phyloP scores from a whole-genome alignment of 139 green algal species.

The Volvox reticuliferus region DNA sequence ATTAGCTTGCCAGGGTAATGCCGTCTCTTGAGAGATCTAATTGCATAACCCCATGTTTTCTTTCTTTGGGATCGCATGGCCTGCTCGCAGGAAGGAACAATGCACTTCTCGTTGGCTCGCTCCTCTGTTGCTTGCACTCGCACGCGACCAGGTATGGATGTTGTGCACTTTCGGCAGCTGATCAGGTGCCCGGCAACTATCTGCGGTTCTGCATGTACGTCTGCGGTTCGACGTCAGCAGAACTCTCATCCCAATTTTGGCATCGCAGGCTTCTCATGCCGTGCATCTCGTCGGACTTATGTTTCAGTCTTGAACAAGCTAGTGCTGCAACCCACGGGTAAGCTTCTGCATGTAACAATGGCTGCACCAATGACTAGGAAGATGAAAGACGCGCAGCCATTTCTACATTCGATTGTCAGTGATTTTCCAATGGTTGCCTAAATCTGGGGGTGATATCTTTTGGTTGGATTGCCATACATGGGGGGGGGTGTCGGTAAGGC shows the following conservation, averaged over 20 bases:
- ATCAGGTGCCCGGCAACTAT: too few species aligned
- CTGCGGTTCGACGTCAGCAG: background rate
- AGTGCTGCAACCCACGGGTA: constrained; percentile 23
- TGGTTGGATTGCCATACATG: too few species aligned
- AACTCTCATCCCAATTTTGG: background rate
- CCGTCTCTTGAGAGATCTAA: too few species aligned
- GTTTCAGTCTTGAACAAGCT: constrained; percentile 27
- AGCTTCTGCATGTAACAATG: background rate
- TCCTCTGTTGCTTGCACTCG: background rate
- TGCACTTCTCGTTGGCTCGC: background rate
- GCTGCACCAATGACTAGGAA: too few species aligned
- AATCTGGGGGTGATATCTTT: too few species aligned
- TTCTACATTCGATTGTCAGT: too few species aligned
- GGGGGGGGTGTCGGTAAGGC: too few species aligned
- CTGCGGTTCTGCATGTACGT: background rate
- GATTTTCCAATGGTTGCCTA: too few species aligned
- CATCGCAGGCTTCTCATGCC: background rate
- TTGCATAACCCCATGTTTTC: too few species aligned
- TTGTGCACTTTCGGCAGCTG: background rate
- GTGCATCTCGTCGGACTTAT: background rate
- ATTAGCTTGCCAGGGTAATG: too few species aligned
- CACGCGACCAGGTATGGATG: background rate
- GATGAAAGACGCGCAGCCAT: too few species aligned
- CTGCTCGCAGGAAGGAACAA: background rate
- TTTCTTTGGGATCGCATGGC: background rate